Conservation (phyloP, 2,329 filamentous ascomycete species). For the Chalaropsis ovoidea region DNA sequence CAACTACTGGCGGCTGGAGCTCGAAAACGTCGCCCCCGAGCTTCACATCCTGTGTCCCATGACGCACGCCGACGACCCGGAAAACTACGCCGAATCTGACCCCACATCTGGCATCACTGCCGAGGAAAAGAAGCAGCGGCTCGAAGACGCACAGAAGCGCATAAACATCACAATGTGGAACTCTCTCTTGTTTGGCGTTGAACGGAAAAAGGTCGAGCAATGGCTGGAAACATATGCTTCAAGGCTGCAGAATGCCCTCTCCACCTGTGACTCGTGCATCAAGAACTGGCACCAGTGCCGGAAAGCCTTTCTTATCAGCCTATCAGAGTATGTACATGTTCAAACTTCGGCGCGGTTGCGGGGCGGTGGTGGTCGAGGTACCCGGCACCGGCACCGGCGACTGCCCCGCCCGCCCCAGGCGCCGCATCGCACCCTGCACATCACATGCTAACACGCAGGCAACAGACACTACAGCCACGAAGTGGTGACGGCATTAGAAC, state of each 20-base stretch:
- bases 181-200: conserved; percentile 58
- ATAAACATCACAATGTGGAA: conserved; percentile 56
- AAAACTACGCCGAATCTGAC: conserved; percentile 46
- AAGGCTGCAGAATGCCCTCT: conserved; percentile 49
- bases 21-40: conserved; percentile 38
- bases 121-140: conserved; percentile 43
- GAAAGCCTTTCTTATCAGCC: conserved; percentile 49
- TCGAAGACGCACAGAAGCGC: conserved; percentile 46
- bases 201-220: conserved; percentile 48
- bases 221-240: conserved; percentile 51
- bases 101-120: conserved; percentile 40
- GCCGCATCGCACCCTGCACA: background rate
- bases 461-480: conserved; percentile 41
- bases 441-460: conserved; percentile 3
- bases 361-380: no score
- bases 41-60: conserved; percentile 61
- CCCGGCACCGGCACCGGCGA: no score
- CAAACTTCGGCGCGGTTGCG: no score
- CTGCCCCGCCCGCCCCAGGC: no score
- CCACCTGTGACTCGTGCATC: conserved; percentile 58
- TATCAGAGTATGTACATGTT: conserved; percentile 46
- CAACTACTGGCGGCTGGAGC: conserved; percentile 37
- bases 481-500: conserved; percentile 42
- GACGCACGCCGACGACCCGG: conserved; percentile 49
- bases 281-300: conserved; percentile 64